Base-by-base conservation (phyloP, 1,284 basidiomycete genomes). In the Melampsora larici-populina region DNA sequence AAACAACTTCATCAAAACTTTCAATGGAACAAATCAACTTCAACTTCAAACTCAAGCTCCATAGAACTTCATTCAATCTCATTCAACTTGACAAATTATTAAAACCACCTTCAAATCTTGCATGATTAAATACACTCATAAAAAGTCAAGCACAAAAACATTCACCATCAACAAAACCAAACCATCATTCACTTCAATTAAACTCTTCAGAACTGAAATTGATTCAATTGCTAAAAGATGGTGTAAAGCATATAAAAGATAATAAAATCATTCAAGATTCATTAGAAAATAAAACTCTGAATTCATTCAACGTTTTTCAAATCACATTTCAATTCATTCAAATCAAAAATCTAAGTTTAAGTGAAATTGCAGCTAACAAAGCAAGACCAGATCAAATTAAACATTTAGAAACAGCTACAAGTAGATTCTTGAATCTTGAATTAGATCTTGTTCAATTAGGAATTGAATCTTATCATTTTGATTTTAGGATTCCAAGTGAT, bases 371-470 rank as follows among this genome's bases (percentile, higher is more conserved):
- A 31, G 93, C 90, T 82, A 94, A 99, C 78, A 93, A 92, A 72
- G 91, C 91, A 79, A 98, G 99, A 82, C 96, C 97, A 0, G 93
- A 96, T 66, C 97, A 99, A 85, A 96, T 93, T 75, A 99, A 99
- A 84, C 97, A 98, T 85, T 87, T 99, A 49, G 96, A 99, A 85
- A 98, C 97, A 0, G 96, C 94, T 0, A 91, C 91, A n/a, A 91
- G 94, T 43, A 89, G 88, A 43, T 86, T 99, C 33, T 87, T 94
- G 68, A 94, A 89, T 2, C 86, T 93, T 65, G 92, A 94, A 78
- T 87, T 99, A 72, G 97, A 99, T 84, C 91, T 98, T 81, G 97
- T 99, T 15, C 98, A 98, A 82, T 86, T 99, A 67, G 87, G 97
- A 78, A 63, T 43, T 62, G 97, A 98, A 84, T 93, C 92, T 80